Evolutionary conservation across 2,329 filamentous ascomycete species (phyloP), one percentile per base, ranked within the genome.

Genomic region (Botrytis pseudocinerea): DNA sequence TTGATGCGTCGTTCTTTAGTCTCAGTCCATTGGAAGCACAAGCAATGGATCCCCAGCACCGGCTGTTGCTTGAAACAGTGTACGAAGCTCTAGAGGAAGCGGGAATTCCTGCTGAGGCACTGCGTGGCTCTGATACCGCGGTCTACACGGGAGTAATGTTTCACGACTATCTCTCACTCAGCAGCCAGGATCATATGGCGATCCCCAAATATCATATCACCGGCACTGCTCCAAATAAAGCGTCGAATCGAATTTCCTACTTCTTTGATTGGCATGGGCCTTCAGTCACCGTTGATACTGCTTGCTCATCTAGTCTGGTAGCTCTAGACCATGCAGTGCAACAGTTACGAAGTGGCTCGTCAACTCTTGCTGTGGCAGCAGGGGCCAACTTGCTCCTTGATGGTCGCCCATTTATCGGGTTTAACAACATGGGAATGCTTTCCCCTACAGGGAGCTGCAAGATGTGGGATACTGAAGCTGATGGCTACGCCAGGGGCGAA

Each of bases 401-500:
- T 64, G 73, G 74, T 10, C 72, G 57, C 20, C 20, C 20, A 8
- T 73, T 69, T 44, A 66, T 74, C 6, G 40, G 20, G 32, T 68
- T 71, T 7, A 69, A 0, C 14, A 76, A 73, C 44, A 44, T 73
- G 18, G 42, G 73, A 25, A 73, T 75, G 73, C 65, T 73, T 35
- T 76, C 75, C 4, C 68, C 72, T 6, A 46, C 59, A 5, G 69
- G 75, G 1, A 59, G 42, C 2, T 76, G n/a, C 16, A 51, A 84
- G 71, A 86, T 85, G 10, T 90, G 89, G 76, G 89, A 91, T 75
- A 76, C 83, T 20, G 82, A 85, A 1, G 90, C 88, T n/a, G 86
- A 89, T 73, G 90, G 90, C 1, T 92, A 92, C 77, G 89, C 86
- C 0, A 84, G 89, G 51, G 90, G 89, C 1, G 90, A 92, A 76